phyloP scores from a whole-genome alignment of 108 stramenopile genomes.

The Parietichytrium sp. region DNA sequence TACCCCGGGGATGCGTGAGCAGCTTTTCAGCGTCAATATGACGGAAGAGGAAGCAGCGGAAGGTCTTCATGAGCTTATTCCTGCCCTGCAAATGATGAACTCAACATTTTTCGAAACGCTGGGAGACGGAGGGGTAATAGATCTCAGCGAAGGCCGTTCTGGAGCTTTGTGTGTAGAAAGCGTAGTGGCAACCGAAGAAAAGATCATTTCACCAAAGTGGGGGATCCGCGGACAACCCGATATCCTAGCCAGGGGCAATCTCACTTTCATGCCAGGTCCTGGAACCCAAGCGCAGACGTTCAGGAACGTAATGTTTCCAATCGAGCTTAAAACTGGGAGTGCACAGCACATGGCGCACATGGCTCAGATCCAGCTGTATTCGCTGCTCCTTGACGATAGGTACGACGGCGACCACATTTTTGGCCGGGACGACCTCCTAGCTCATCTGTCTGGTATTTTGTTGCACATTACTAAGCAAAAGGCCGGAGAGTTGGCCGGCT shows the following conservation, averaged over 20 bases:
- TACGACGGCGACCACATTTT: not conserved
- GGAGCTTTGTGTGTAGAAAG: not conserved
- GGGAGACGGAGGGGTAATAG: not conserved
- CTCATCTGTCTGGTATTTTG: not conserved
- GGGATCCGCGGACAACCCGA: not conserved
- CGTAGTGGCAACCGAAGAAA: not conserved
- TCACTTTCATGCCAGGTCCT: too few species aligned
- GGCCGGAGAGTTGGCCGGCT: not conserved
- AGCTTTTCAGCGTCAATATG: not conserved
- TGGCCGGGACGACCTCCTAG: not conserved
- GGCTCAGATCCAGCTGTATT: not conserved
- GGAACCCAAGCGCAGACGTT: not conserved
- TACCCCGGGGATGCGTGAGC: not conserved
- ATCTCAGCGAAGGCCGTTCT: too few species aligned
- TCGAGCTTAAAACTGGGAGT: not conserved
- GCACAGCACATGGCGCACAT: not conserved
- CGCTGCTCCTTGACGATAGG: constrained; percentile 3
- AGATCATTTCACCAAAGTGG: constrained; percentile 8
- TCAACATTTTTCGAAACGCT: not conserved
- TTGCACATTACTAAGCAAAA: not conserved
- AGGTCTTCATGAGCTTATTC: not conserved
- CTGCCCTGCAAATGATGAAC: not conserved
- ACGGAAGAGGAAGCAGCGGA: not conserved
- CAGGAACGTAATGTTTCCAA: not conserved
- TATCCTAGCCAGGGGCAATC: not conserved